Evolutionary conservation across 2,329 filamentous ascomycete genomes (phyloP).

Genomic region (Trichoderma polysporum): DNA sequence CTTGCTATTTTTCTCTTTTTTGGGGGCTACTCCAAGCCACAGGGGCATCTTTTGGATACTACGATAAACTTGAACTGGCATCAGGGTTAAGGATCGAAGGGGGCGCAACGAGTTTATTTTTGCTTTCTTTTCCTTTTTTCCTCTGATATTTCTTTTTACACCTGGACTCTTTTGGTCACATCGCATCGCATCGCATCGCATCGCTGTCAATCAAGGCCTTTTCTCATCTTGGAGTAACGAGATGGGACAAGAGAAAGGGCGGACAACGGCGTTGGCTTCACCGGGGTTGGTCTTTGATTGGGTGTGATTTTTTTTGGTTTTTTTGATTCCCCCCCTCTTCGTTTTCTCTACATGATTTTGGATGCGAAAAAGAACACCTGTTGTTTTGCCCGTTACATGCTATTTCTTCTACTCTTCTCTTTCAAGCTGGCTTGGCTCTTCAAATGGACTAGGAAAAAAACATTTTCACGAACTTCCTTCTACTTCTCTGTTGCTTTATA

Average conservation of each 20-base stretch:
- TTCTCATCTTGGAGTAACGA: slow-evolving; percentile 1
- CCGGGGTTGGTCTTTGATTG: background rate
- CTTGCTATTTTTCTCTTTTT: background rate
- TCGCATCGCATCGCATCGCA: slow-evolving; percentile 7
- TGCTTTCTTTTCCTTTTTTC: background rate
- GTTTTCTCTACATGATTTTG: background rate
- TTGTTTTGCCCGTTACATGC: background rate
- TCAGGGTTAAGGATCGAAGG: background rate
- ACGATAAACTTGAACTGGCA: slow-evolving; percentile 14
- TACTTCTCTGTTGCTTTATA: background rate
- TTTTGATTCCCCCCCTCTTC: slow-evolving; percentile 8
- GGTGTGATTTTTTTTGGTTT: background rate
- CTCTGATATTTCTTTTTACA: background rate
- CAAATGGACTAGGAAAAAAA: background rate
- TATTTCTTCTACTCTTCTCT: background rate
- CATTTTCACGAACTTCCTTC: background rate
- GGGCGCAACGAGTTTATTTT: slow-evolving; percentile 1
- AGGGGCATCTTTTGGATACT: slow-evolving; percentile 9
- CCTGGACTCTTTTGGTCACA: slow-evolving; percentile 1
- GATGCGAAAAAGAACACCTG: background rate
- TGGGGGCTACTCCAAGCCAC: background rate
- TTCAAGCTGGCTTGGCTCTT: background rate
- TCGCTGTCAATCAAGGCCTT: background rate
- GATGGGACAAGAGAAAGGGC: slow-evolving; percentile 4
- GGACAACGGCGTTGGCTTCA: slow-evolving; percentile 16